Evolutionary conservation across 1,139 yeast genomes (phyloP), one percentile per base, ranked within the genome.

Genomic region (Geotrichum bryndzae): DNA sequence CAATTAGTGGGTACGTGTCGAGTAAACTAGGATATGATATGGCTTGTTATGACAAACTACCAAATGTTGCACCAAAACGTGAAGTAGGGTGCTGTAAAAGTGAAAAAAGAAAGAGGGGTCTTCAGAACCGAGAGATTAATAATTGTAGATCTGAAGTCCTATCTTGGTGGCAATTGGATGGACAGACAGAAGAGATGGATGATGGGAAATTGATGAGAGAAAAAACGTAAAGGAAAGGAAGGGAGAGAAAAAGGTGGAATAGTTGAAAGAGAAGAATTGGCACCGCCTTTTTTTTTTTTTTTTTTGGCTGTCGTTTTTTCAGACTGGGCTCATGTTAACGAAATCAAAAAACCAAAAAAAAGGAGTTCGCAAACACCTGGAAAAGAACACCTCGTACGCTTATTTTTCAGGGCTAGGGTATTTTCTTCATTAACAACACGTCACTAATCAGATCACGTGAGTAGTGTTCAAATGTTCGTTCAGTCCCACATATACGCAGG

Each of bases 371-470:
- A n/a, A 27, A 25, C 13, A 51, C 38, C 7, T 51, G 53, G 53
- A 25, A 27, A 23, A 51, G 31, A 27, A 27, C 35, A 27, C 35
- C 53, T 27, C 53, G 11, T 15, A 27, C 18, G 31, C 53, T 6
- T 10, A 11, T 27, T 22, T 31, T 50, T 18, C 31, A 8, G 56
- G 56, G 56, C 48, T 51, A 38, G 45, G 45, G 45, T 38, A 8
- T 11, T 31, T 38, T 31, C 45, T 25, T 25, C 1, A 53, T 53
- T 53, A 55, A 55, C 57, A 55, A 55, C 57, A 55, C 57, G 57
- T 55, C 57, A 55, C 57, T 38, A 13, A 1, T 46, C 23, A 27
- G 22, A n/a, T 55, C 57, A 55, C 33, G 57, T 55, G 57, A 29
- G 4, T 22, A 1, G 51, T 22, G 15, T n/a, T 51, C 6, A 27